These are phyloP conservation scores for Raphanus sativus DNA, from an alignment of 345 rosid species.

Conservation along the genomic window DNA sequence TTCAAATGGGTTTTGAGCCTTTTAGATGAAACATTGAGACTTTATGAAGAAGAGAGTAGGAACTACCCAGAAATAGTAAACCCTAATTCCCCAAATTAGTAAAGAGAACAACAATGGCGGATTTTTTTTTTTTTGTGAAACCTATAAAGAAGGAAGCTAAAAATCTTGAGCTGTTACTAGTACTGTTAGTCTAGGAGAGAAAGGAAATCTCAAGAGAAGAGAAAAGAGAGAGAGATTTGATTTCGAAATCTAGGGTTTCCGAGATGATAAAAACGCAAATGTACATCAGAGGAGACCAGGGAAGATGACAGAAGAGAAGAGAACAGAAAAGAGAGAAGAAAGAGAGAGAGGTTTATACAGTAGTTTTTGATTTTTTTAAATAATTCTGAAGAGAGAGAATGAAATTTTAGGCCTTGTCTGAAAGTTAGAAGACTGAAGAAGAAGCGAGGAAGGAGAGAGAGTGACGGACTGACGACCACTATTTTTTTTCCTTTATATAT, in stretches of 20 bases:
- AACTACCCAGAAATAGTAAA: constrained; percentile 17
- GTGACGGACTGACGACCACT: constrained; percentile 17
- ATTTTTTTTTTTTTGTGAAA: constrained; percentile 28
- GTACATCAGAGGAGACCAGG: constrained; percentile 23
- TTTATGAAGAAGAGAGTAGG: constrained; percentile 10
- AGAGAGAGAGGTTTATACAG: neutral
- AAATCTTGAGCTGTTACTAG: neutral
- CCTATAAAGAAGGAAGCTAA: constrained; percentile 4
- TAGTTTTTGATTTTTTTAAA: neutral
- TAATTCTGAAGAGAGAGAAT: constrained; percentile 14
- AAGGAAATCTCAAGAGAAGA: neutral
- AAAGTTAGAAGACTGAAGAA: constrained; percentile 33
- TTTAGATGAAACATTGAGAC: neutral
- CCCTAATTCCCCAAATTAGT: constrained; percentile 22
- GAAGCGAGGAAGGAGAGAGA: constrained; percentile 4
- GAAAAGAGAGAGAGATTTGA: constrained; percentile 50
- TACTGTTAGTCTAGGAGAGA: constrained; percentile 16
- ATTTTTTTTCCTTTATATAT: constrained; percentile 18
- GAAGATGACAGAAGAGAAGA: neutral
- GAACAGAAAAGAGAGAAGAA: neutral
- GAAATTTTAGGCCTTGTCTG: constrained; percentile 28
- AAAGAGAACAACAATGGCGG: constrained; percentile 27
- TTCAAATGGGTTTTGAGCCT: neutral
- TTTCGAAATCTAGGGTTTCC: constrained; percentile 50
- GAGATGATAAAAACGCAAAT: constrained; percentile 37